phyloP scores from a whole-genome alignment of 1,139 yeast species.

The Blastobotrys indianensis region DNA sequence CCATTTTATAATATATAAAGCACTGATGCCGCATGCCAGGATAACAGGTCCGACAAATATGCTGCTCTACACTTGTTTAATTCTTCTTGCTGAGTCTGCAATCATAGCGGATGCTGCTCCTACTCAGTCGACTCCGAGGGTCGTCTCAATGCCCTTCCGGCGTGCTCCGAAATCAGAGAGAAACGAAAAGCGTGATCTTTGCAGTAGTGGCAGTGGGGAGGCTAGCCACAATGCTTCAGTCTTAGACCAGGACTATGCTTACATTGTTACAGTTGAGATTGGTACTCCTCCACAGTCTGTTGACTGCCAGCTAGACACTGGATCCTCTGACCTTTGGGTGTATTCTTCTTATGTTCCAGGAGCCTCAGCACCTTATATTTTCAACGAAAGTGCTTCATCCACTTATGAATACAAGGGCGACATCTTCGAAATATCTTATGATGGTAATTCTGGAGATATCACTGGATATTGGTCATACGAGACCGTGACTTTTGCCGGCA shows the following conservation, averaged over 20 bases:
- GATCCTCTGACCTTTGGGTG: conserved; percentile 45
- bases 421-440: conserved; percentile 22
- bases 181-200: no score
- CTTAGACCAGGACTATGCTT: conserved; percentile 21
- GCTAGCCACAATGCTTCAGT: no score
- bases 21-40: no score
- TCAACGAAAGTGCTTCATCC: background rate
- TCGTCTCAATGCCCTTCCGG: no score
- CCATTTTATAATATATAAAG: no score
- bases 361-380: conserved; percentile 13
- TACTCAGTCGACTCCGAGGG: no score
- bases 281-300: conserved; percentile 54
- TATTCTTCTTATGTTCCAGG: conserved; percentile 10
- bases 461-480: conserved; percentile 49
- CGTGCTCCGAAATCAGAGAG: no score
- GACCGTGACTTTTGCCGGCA: conserved; percentile 34
- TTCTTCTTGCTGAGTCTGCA: no score
- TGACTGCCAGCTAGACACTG: conserved; percentile 43
- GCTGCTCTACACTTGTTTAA: no score
- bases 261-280: conserved; percentile 41
- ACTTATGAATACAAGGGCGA: conserved; percentile 10
- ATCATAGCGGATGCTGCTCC: no score
- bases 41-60: no score
- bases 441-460: conserved; percentile 28
- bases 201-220: no score